Base-by-base conservation (phyloP, 192 early-diverging fungal species). In the Spizellomyces punctatus region DNA sequence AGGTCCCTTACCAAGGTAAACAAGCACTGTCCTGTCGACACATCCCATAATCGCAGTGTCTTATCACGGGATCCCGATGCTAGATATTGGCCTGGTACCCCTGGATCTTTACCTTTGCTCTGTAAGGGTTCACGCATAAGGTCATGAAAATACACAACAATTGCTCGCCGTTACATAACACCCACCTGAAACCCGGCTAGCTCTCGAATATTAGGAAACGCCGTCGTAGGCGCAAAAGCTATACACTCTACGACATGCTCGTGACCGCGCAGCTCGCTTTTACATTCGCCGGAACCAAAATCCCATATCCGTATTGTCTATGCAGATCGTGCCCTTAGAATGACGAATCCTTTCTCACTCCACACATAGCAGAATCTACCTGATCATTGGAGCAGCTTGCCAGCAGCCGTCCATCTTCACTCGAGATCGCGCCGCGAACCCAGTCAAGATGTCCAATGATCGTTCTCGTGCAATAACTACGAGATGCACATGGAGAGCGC, bases 241-340 rank as follows among this genome's bases (percentile, higher is more conserved):
- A 93, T 89, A 55, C 90, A 93, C 73, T 98, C 96, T 43, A 98
- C 91, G n/a, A 98, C 95, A 72, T 98, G 93, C 12, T 93, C 93
- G 77, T 98, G 96, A 21, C 93, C 95, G 46, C 92, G 83, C 74
- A 96, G 81, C 57, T 94, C 92, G 66, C 79, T 82, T 70, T 91
- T 90, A 71, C 83, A 86, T 56, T 93, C 92, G 50, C 93, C 92
- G 7, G 86, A 81, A 6, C 77, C 46, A 5, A 85, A 64, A 67
- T 96, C 93, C 93, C 92, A 95, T 16, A 97, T 60, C 10, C 89
- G 85, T n/a, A 95, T 82, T 21, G 90, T 93, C 90, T 93, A 74
- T 52, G 55, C 47, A 22, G 75, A 59, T 54, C 16, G 17, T 19
- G 52, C 16, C 52, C 16, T 54, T 16, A 16, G 17, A 54, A 54